These are phyloP conservation scores for Fusarium sp. DNA, from an alignment of 2,329 filamentous ascomycete species.

Conservation along the genomic window DNA sequence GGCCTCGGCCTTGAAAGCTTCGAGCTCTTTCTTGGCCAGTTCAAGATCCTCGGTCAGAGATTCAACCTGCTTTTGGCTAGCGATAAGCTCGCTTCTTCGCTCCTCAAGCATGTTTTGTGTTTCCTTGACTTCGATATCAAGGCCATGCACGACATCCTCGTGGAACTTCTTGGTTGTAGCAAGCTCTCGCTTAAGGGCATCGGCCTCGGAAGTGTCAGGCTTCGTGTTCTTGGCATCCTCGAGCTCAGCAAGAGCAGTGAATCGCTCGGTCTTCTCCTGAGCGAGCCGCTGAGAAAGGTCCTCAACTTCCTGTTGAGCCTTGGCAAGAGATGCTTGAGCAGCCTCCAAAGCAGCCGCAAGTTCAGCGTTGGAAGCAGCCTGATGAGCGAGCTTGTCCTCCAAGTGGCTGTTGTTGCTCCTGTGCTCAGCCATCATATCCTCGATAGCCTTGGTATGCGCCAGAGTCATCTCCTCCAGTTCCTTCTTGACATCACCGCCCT, in stretches of 20 bases:
- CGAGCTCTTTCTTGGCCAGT: conserved; percentile 61
- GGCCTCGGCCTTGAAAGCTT: conserved; percentile 60
- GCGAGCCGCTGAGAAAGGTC: conserved; percentile 64
- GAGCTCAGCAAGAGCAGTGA: conserved; percentile 67
- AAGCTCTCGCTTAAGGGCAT: conserved; percentile 62
- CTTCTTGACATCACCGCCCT: conserved; percentile 49
- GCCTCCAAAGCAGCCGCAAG: conserved; percentile 49
- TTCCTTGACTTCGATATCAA: conserved; percentile 47
- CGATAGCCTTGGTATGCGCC: conserved; percentile 50
- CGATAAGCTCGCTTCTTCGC: conserved; percentile 46
- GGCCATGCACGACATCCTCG: conserved; percentile 52
- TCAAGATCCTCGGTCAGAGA: conserved; percentile 54
- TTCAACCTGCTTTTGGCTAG: conserved; percentile 47
- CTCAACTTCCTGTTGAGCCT: conserved; percentile 58
- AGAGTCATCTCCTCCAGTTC: conserved; percentile 56
- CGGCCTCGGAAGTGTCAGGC: conserved; percentile 63
- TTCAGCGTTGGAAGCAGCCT: conserved; percentile 48
- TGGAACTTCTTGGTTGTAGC: conserved; percentile 58
- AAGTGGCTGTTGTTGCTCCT: conserved; percentile 45
- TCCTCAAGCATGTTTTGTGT: conserved; percentile 50
- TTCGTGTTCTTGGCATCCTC: conserved; percentile 66
- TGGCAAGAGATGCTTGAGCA: conserved; percentile 55
- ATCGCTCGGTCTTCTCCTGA: conserved; percentile 68
- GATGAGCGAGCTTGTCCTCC: conserved; percentile 49
- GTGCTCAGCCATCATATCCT: conserved; percentile 53